Conservation (phyloP, 1,284 basidiomycete species). For the Ustanciosporium gigantosporum region DNA sequence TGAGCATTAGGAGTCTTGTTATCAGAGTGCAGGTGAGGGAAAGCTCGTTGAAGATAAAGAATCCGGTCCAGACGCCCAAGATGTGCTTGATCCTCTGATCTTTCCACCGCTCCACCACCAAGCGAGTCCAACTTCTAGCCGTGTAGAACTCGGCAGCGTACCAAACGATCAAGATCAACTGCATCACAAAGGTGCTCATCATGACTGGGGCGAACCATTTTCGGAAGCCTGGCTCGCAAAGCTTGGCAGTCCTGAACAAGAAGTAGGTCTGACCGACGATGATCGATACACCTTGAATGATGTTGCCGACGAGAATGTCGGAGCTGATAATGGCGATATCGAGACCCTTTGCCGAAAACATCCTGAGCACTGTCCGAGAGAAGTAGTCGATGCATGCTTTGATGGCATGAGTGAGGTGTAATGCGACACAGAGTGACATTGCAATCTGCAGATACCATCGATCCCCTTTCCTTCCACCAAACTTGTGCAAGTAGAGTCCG, state of each 20-base stretch:
- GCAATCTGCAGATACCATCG: constrained; percentile 3
- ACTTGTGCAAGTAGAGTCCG: constrained; percentile 14
- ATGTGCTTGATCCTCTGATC: constrained; percentile 5
- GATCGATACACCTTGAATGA: constrained; percentile 4
- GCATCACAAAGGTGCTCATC: background rate
- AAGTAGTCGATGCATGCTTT: constrained; percentile 1
- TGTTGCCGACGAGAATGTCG: constrained; percentile 12
- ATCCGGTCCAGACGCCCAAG: constrained; percentile 12
- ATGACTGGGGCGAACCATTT: background rate
- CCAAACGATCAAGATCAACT: constrained; percentile 12
- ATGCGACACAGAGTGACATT: constrained; percentile 2
- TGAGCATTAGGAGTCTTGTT: constrained; percentile 4
- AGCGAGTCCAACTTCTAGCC: constrained; percentile 1
- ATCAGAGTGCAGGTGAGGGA: constrained; percentile 16
- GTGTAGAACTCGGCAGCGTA: constrained; percentile 10
- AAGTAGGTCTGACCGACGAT: constrained; percentile 31
- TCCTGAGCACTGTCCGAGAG: background rate
- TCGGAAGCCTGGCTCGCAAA: constrained; percentile 4
- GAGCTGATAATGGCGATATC: constrained; percentile 16
- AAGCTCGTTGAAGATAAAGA: constrained; percentile 14
- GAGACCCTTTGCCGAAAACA: constrained; percentile 4
- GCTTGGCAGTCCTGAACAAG: constrained; percentile 11
- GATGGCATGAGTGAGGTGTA: constrained; percentile 10
- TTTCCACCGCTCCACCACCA: constrained; percentile 1
- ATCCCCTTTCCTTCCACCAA: constrained; percentile 4